These are phyloP conservation scores for Arthroderma sp. DNA, from an alignment of 2,329 filamentous ascomycete genomes.

Conservation along the genomic window DNA sequence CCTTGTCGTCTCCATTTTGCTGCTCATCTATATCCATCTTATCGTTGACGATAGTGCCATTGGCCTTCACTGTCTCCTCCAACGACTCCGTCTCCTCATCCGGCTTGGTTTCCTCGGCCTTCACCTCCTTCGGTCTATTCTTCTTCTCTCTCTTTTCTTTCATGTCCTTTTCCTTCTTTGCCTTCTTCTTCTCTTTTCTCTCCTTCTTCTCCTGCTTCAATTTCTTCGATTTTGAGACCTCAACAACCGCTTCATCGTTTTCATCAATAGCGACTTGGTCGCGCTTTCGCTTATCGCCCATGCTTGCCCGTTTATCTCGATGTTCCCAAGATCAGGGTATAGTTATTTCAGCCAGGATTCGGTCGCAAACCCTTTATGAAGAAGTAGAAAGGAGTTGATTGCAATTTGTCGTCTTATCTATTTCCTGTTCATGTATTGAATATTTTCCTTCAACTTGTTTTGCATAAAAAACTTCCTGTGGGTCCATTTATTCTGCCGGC, in stretches of 20 bases:
- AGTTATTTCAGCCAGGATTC: not conserved
- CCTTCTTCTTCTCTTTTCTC: slow-evolving; percentile 16
- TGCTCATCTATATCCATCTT: not conserved
- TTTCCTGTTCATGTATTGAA: not conserved
- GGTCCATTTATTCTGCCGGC: slow-evolving; percentile 1
- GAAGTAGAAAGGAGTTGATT: not conserved
- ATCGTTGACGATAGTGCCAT: not conserved
- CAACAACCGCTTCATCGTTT: slow-evolving; percentile 9
- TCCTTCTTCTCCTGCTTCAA: slow-evolving; percentile 14
- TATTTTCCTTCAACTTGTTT: not conserved
- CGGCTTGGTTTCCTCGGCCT: slow-evolving; percentile 13
- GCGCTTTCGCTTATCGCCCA: slow-evolving; percentile 17
- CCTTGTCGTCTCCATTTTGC: slow-evolving; percentile 8
- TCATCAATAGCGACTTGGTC: slow-evolving; percentile 10
- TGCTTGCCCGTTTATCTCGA: slow-evolving; percentile 3
- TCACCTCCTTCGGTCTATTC: slow-evolving; percentile 13
- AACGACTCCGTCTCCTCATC: slow-evolving; percentile 1
- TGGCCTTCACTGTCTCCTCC: not conserved
- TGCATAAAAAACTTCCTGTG: not conserved
- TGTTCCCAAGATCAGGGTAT: not conserved
- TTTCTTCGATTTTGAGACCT: slow-evolving; percentile 11
- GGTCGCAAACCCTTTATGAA: not conserved
- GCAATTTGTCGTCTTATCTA: not conserved
- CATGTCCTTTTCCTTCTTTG: slow-evolving; percentile 14
- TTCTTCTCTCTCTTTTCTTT: slow-evolving; percentile 16